Conservation (phyloP, 768 basidiomycete species). For the Mycena rebaudengoi region DNA sequence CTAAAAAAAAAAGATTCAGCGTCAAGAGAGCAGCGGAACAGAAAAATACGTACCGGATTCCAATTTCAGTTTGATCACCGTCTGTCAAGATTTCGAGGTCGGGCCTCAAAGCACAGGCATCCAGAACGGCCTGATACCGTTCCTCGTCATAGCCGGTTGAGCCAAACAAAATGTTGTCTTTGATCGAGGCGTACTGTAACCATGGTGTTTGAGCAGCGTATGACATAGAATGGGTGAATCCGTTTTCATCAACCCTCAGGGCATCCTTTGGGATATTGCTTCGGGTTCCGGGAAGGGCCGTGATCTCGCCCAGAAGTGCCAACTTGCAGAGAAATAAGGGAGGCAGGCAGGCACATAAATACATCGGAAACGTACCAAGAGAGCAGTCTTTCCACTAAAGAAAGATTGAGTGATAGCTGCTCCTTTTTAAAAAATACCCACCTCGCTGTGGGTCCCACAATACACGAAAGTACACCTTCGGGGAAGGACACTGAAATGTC, state of each 20-base stretch:
- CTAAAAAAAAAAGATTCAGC: no score
- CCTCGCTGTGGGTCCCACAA: constrained; percentile 79
- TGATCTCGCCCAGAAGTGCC: constrained; percentile 79
- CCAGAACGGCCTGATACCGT: constrained; percentile 76
- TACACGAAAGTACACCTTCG: constrained; percentile 69
- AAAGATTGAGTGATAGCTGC: no score
- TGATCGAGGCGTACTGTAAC: constrained; percentile 62
- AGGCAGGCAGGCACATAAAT: background rate
- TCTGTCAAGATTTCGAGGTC: constrained; percentile 88
- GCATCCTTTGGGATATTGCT: constrained; percentile 74
- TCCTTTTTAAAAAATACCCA: background rate
- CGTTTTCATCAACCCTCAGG: constrained; percentile 66
- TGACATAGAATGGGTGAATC: constrained; percentile 68
- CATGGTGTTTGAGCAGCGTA: constrained; percentile 80
- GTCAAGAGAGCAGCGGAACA: no score
- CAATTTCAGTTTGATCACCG: constrained; percentile 73
- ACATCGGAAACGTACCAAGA: constrained; percentile 56
- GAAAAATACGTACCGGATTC: no score
- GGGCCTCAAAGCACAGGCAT: constrained; percentile 81
- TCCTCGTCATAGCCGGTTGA: constrained; percentile 74
- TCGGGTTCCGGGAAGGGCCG: constrained; percentile 44
- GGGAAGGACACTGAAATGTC: constrained; percentile 79
- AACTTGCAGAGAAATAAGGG: constrained; percentile 46
- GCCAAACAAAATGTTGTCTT: constrained; percentile 84
- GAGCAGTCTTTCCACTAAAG: constrained; percentile 77